Percentiles rank a stretch among this genome's conserved stretches.
Evolutionary conservation across 2,329 filamentous ascomycete genomes (phyloP).

Genomic region (Ophiosphaerella korrae): DNA sequence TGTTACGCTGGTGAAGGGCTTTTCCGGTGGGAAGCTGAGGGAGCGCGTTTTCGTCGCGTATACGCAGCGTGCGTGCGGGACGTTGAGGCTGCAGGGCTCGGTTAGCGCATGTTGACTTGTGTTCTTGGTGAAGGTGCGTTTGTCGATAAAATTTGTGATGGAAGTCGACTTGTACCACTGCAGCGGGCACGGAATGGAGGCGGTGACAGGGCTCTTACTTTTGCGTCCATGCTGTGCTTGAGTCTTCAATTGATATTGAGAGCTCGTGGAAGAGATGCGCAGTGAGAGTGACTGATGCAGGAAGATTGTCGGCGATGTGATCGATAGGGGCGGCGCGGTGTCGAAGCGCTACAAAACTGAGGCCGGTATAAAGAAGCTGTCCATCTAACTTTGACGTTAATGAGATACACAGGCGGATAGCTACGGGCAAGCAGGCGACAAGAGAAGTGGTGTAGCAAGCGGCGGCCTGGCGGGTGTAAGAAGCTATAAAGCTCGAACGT

Average conservation of each 20-base stretch:
- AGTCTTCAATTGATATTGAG: slow-evolving; percentile 25
- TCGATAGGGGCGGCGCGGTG: slow-evolving; percentile 34
- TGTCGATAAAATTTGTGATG: slow-evolving; percentile 2
- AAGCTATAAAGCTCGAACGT: slow-evolving; percentile 32
- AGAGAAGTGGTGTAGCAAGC: slow-evolving; percentile 34
- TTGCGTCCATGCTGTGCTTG: slow-evolving; percentile 50
- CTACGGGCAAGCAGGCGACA: slow-evolving; percentile 26
- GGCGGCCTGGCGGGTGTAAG: slow-evolving; percentile 25
- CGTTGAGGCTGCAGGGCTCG: slow-evolving; percentile 67
- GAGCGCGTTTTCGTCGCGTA: slow-evolving; percentile 72
- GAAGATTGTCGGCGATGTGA: slow-evolving; percentile 21
- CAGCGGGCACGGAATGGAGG: slow-evolving; percentile 5
- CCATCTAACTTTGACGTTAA: slow-evolving; percentile 47
- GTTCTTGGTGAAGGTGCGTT: slow-evolving; percentile 8
- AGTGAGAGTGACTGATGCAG: slow-evolving; percentile 25
- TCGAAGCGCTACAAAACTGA: slow-evolving; percentile 42
- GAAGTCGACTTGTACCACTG: not conserved
- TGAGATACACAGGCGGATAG: slow-evolving; percentile 44
- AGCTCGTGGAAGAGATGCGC: slow-evolving; percentile 16
- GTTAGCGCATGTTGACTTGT: slow-evolving; percentile 21
- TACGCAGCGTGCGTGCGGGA: slow-evolving; percentile 62
- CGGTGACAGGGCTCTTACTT: slow-evolving; percentile 40
- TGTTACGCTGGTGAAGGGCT: slow-evolving; percentile 76
- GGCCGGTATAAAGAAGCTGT: slow-evolving; percentile 47
- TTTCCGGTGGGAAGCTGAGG: slow-evolving; percentile 49